Conservation (phyloP, 2,329 filamentous ascomycete genomes). For the Microdochium paspali region DNA sequence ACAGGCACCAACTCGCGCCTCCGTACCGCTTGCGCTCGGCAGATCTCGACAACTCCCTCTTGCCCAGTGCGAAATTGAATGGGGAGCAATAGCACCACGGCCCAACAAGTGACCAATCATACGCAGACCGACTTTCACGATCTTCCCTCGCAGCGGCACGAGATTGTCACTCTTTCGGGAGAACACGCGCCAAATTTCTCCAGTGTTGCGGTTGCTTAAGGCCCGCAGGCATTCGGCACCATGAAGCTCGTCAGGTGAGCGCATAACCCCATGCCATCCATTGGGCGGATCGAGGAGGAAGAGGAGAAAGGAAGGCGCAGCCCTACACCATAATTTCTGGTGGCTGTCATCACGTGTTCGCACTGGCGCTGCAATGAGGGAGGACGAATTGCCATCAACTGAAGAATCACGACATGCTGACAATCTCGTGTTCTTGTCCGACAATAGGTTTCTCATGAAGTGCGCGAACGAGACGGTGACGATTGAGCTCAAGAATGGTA, state of each 20-base stretch:
- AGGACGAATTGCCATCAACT: background rate
- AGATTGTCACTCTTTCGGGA: background rate
- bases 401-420: background rate
- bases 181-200: slow-evolving; percentile 1
- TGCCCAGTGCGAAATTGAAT: no score
- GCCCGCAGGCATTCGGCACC: slow-evolving; percentile 28
- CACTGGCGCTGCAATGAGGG: slow-evolving; percentile 13
- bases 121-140: no score
- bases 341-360: no score
- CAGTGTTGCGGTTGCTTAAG: background rate
- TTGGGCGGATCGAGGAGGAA: slow-evolving; percentile 2
- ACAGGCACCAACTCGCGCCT: no score
- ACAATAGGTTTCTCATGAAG: slow-evolving; percentile 90
- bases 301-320: no score
- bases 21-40: no score
- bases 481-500: slow-evolving; percentile 97
- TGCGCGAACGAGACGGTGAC: slow-evolving; percentile 98
- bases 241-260: slow-evolving; percentile 97
- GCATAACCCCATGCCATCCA: slow-evolving; percentile 11
- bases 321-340: no score
- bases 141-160: no score
- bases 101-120: no score
- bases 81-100: no score
- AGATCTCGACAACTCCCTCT: no score
- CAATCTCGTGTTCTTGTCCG: slow-evolving; percentile 15